Conservation (phyloP, 2,329 filamentous ascomycete genomes). For the Colletotrichum acutatum region DNA sequence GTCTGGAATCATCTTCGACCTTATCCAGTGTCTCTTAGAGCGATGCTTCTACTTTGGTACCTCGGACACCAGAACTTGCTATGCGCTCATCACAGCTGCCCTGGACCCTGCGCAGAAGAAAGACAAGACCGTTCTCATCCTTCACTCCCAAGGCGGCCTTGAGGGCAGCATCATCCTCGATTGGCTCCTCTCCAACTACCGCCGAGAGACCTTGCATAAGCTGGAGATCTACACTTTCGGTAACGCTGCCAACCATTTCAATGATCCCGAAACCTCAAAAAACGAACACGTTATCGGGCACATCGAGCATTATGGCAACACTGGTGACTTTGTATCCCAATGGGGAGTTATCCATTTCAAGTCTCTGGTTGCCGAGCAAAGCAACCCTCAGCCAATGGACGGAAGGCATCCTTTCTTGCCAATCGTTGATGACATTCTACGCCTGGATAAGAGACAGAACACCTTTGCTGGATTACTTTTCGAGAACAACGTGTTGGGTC, state of each 20-base stretch:
- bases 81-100: constrained; percentile 69
- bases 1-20: constrained; percentile 78
- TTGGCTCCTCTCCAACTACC: constrained; percentile 79
- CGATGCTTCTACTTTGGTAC: constrained; percentile 80
- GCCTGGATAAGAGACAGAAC: constrained; percentile 45
- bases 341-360: constrained; percentile 79
- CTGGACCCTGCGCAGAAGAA: constrained; percentile 64
- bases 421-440: constrained; percentile 3
- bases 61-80: constrained; percentile 71
- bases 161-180: constrained; percentile 79
- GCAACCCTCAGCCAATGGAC: constrained; percentile 58
- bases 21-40: constrained; percentile 82
- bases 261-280: constrained; percentile 66
- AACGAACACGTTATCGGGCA: constrained; percentile 69
- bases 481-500: constrained; percentile 63
- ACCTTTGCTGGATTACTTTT: constrained; percentile 73
- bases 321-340: constrained; percentile 77
- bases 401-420: constrained; percentile 41
- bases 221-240: constrained; percentile 85
- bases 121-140: constrained; percentile 77
- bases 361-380: constrained; percentile 25
- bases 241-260: constrained; percentile 83
- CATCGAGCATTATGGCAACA: constrained; percentile 85
- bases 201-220: constrained; percentile 72
- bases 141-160: constrained; percentile 83